Evolutionary conservation across 2,329 filamentous ascomycete genomes (phyloP).

Genomic region (Diaporthe sp.): DNA sequence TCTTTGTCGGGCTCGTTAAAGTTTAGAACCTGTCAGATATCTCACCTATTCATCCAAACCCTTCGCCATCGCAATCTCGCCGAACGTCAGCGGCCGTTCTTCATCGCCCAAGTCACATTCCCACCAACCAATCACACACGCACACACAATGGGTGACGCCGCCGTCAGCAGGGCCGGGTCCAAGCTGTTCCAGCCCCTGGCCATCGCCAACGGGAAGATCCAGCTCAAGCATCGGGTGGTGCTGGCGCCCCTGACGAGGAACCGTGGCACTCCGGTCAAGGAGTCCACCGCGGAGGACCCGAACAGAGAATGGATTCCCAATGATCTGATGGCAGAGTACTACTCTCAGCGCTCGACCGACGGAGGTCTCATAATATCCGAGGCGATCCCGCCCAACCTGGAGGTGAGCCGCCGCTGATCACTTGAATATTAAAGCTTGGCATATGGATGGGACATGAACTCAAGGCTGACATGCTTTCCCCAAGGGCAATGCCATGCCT

Average conservation of each 20-base stretch:
- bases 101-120: not conserved
- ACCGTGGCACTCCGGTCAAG: slow-evolving; percentile 39
- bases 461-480: not conserved
- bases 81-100: slow-evolving; percentile 1
- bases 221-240: slow-evolving; percentile 41
- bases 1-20: not conserved
- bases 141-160: slow-evolving; percentile 36
- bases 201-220: slow-evolving; percentile 48
- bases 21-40: slow-evolving; percentile 25
- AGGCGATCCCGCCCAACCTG: slow-evolving; percentile 37
- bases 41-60: not conserved
- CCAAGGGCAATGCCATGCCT: slow-evolving; percentile 46
- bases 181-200: slow-evolving; percentile 52
- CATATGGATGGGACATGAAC: not conserved
- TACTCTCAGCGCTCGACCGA: slow-evolving; percentile 39
- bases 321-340: slow-evolving; percentile 39
- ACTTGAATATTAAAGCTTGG: not conserved
- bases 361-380: slow-evolving; percentile 37
- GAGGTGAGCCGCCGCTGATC: slow-evolving; percentile 28
- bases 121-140: not conserved
- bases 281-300: slow-evolving; percentile 37
- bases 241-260: slow-evolving; percentile 41
- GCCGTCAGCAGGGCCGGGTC: slow-evolving; percentile 41
- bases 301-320: slow-evolving; percentile 38
- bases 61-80: not conserved